Conservation (phyloP, 2,329 filamentous ascomycete genomes). For the Metarhizium guizhouense region DNA sequence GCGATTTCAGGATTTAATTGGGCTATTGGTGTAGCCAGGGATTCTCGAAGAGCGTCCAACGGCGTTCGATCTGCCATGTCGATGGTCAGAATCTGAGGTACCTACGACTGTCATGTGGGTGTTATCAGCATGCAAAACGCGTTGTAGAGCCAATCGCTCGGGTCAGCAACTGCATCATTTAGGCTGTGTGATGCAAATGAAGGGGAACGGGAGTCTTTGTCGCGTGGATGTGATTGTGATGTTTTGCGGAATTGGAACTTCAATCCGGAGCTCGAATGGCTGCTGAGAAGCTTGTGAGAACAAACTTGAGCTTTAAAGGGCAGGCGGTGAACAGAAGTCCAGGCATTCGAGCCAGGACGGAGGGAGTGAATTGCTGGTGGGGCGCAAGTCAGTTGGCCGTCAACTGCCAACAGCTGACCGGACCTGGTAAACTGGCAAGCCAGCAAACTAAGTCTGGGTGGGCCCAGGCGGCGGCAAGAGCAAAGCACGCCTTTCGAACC, state of each 20-base stretch:
- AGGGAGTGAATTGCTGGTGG: too few relatives aligned
- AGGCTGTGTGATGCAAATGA: neutral
- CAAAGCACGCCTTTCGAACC: too few relatives aligned
- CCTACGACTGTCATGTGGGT: neutral
- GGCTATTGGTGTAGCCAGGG: conserved; percentile 42
- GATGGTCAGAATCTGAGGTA: neutral
- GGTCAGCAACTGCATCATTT: neutral
- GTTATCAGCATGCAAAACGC: neutral
- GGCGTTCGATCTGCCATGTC: conserved; percentile 16
- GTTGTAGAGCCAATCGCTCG: neutral
- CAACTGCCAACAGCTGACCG: neutral
- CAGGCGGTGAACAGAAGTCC: conserved; percentile 1
- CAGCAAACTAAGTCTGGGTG: too few relatives aligned
- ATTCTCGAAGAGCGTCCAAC: conserved; percentile 16
- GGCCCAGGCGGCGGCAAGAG: too few relatives aligned
- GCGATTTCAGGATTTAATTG: conserved; percentile 41
- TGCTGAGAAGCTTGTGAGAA: neutral
- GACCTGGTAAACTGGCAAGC: too few relatives aligned
- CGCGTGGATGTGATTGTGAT: neutral
- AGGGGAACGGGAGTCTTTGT: neutral
- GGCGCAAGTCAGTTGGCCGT: neutral
- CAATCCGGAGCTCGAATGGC: neutral
- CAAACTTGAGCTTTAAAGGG: neutral
- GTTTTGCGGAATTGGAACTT: neutral
- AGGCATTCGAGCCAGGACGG: too few relatives aligned